Evolutionary conservation across 345 rosid genomes (phyloP).

Genomic region (Dipteronia sinensis): DNA sequence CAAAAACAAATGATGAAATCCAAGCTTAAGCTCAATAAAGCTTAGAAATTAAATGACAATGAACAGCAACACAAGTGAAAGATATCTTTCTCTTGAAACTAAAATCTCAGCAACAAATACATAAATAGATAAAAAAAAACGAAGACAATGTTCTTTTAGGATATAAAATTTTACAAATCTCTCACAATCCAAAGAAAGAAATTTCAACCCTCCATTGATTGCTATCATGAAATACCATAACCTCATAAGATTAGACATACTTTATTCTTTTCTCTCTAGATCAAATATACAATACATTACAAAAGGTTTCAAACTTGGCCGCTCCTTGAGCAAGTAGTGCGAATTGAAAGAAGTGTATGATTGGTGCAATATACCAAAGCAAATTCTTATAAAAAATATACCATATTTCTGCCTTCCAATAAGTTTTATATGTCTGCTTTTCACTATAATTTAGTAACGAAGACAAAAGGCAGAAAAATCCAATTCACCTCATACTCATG

Average conservation of each 20-base stretch:
- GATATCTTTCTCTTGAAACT: too few species aligned
- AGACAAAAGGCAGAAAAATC: conserved; percentile 4
- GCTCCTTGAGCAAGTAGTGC: background rate
- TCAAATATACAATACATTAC: background rate
- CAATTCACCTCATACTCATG: conserved; percentile 79
- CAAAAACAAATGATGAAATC: background rate
- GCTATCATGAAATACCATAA: background rate
- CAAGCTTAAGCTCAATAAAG: background rate
- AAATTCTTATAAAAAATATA: background rate
- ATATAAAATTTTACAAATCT: too few species aligned
- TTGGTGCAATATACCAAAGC: background rate
- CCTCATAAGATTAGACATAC: background rate
- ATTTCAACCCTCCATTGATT: background rate
- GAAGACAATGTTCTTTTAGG: too few species aligned
- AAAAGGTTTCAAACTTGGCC: background rate
- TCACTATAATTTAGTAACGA: background rate
- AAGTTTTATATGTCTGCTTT: background rate
- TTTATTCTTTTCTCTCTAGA: background rate
- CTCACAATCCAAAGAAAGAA: too few species aligned
- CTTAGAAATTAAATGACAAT: too few species aligned
- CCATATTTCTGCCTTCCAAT: background rate
- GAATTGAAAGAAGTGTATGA: background rate
- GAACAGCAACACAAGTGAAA: too few species aligned
- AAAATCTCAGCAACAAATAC: too few species aligned
- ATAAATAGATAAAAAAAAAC: too few species aligned